Conservation (phyloP, 805 yeast species). For the Yamadazyma nakazawae region DNA sequence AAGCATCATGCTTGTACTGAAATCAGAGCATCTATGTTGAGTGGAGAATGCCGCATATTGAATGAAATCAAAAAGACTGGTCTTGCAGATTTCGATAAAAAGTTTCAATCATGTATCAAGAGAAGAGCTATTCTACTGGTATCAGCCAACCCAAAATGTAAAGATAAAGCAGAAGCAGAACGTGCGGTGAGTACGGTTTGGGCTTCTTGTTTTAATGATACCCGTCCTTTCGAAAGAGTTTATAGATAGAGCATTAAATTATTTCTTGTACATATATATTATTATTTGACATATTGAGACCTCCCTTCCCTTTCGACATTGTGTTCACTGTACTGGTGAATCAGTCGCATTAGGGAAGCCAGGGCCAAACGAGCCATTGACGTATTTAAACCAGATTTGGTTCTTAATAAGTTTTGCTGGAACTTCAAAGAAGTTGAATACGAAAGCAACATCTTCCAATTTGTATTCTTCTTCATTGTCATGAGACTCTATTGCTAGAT, state of each 20-base stretch:
- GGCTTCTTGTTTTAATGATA: slow-evolving; percentile 89
- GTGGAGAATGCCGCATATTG: slow-evolving; percentile 93
- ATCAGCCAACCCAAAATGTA: slow-evolving; percentile 80
- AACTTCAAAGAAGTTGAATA: neutral
- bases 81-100: slow-evolving; percentile 56
- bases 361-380: slow-evolving; percentile 1
- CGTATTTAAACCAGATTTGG: neutral
- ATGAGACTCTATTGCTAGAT: neutral
- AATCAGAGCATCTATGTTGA: slow-evolving; percentile 84
- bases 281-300: neutral
- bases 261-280: neutral
- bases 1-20: slow-evolving; percentile 97
- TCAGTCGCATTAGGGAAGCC: neutral
- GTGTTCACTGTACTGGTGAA: neutral
- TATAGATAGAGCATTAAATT: slow-evolving; percentile 47
- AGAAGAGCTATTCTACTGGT: slow-evolving; percentile 88
- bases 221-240: slow-evolving; percentile 92
- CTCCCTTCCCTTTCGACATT: neutral
- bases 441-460: neutral
- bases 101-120: slow-evolving; percentile 87
- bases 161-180: slow-evolving; percentile 67
- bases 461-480: neutral
- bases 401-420: neutral
- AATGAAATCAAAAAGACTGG: slow-evolving; percentile 69
- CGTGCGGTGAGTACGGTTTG: slow-evolving; percentile 83